Conservation (phyloP, 768 basidiomycete species). For the Agaricus subrufescens region DNA sequence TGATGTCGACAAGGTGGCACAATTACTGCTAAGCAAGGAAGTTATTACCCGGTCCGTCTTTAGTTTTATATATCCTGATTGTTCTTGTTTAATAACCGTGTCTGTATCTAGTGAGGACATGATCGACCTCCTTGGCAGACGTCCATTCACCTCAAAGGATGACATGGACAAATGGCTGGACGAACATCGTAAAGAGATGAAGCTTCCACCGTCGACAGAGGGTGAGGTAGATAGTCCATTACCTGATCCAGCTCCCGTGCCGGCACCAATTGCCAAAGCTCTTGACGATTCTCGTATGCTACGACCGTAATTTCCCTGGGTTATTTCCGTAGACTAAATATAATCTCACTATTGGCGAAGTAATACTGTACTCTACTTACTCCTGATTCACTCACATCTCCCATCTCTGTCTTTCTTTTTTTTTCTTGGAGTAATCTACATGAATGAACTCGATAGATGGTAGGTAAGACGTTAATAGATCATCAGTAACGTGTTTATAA, state of each 20-base stretch:
- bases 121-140: conserved; percentile 76
- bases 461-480: too few species aligned
- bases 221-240: conserved; percentile 31
- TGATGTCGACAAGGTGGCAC: conserved; percentile 92
- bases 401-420: neutral
- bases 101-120: conserved; percentile 68
- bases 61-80: neutral
- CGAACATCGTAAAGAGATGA: conserved; percentile 53
- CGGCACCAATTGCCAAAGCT: conserved; percentile 32
- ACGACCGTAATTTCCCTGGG: neutral
- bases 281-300: conserved; percentile 21
- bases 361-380: conserved; percentile 23
- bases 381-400: conserved; percentile 10
- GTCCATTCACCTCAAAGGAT: conserved; percentile 77
- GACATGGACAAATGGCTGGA: conserved; percentile 99
- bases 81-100: neutral
- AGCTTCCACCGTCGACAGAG: conserved; percentile 33
- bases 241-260: conserved; percentile 46
- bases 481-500: neutral
- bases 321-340: neutral
- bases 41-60: conserved; percentile 76
- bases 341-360: neutral
- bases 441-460: neutral
- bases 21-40: conserved; percentile 89
- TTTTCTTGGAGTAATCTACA: neutral